Evolutionary conservation across 495 filamentous ascomycete species (phyloP), one percentile per base, ranked within the genome.

Genomic region (Tetracladium marchalianum): DNA sequence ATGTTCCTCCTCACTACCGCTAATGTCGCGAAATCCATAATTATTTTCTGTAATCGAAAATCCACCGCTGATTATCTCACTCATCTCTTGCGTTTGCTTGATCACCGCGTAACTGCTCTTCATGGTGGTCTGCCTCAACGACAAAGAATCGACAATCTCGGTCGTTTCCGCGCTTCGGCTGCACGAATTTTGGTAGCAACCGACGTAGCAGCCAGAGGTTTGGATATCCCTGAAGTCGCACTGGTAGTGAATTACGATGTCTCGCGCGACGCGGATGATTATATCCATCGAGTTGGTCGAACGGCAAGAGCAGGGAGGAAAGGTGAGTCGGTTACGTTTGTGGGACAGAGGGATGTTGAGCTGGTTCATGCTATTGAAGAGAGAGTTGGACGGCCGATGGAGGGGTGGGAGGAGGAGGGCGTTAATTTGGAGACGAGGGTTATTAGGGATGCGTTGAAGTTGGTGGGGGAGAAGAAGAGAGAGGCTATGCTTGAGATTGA

Each of bases 11-110:
- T 81, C 16, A 96, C 92, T 0, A 78, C 84, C 10, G 68, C 62
- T 41, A 97, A 96, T 63, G 55, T 76, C 33, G 64, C 76, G 3
- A 85, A 84, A 59, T 80, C 82, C 1, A 72, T 78, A 45, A 95
- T 99, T 60, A 82, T 99, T 51, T 99, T 99, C 70, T 86, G 82
- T 72, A 99, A 99, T 66, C 78, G 85, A 18, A 95, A 90, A 16
- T 70, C 78, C 31, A 95, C 92, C 3, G 88, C 92, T 11, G 85
- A 89, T 53, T 73, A 92, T 35, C 72, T 99, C 13, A 87, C 94
- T 51, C 85, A 90, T 52, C 73, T 86, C 10, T 75, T 99, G 15
- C 82, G 85, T 15, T 70, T 87, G 0, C 79, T 99, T 34, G 81
- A 82, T 36, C 90, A 97, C 65, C 80, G 90, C 22, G 85, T 95